phyloP scores from a whole-genome alignment of 352 stramenopile species.

The Aphanomyces euteiches region DNA sequence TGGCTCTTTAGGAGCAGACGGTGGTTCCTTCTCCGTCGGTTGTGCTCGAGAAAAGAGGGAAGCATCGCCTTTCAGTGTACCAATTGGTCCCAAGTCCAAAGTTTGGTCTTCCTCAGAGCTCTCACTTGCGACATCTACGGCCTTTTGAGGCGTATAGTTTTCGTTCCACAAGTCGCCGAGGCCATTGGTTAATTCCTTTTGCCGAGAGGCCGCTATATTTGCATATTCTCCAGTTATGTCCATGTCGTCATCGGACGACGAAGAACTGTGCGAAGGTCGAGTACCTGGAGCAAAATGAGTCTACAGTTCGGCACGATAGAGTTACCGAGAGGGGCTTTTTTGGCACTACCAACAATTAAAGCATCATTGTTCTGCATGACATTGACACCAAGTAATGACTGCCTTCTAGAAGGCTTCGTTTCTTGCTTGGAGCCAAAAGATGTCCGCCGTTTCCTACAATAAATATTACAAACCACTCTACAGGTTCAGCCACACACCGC shows the following conservation, averaged over 20 bases:
- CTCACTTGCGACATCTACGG: neutral
- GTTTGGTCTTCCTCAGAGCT: slow-evolving; percentile 38
- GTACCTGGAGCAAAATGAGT: too few relatives aligned
- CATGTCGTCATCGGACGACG: slow-evolving; percentile 80
- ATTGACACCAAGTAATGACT: slow-evolving; percentile 28
- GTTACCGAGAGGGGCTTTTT: neutral
- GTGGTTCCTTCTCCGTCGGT: too few relatives aligned
- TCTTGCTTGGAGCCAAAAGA: slow-evolving; percentile 15
- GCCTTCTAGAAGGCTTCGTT: neutral
- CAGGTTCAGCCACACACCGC: slow-evolving; percentile 24
- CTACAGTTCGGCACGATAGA: neutral
- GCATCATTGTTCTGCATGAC: slow-evolving; percentile 24
- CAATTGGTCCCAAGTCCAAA: slow-evolving; percentile 36
- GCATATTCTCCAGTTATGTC: slow-evolving; percentile 81
- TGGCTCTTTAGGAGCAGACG: neutral
- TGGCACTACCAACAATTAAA: slow-evolving; percentile 24
- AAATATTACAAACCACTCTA: neutral
- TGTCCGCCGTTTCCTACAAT: slow-evolving; percentile 5
- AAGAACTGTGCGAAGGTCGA: slow-evolving; percentile 25
- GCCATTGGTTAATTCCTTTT: slow-evolving; percentile 25
- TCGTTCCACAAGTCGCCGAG: slow-evolving; percentile 26
- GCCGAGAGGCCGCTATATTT: slow-evolving; percentile 35
- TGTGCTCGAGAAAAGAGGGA: slow-evolving; percentile 11
- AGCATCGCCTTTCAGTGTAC: slow-evolving; percentile 8
- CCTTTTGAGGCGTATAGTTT: slow-evolving; percentile 14